phyloP scores from a whole-genome alignment of 164 flowering plant genomes.

The Berberis vulgaris region DNA sequence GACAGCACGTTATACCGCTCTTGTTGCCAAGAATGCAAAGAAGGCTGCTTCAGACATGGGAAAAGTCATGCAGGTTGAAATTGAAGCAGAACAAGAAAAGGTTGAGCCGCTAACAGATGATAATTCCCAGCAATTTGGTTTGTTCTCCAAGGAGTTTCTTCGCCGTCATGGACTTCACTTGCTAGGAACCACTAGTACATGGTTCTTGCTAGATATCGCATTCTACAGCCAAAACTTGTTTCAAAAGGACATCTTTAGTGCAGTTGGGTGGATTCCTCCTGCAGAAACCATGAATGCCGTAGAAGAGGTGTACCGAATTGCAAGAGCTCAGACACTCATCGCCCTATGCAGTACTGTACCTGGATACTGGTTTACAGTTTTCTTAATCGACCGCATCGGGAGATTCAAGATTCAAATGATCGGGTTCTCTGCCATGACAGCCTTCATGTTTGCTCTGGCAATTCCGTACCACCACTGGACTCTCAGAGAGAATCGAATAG shows the following conservation, averaged over 20 bases:
- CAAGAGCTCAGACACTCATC: conserved; percentile 57
- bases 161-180: conserved; percentile 49
- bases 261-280: conserved; percentile 53
- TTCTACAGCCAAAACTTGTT: conserved; percentile 70
- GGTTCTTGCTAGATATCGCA: conserved; percentile 65
- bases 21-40: conserved; percentile 61
- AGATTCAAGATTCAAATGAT: conserved; percentile 56
- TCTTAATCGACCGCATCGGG: conserved; percentile 57
- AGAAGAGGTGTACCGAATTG: conserved; percentile 49
- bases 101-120: conserved; percentile 5
- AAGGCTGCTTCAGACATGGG: conserved; percentile 69
- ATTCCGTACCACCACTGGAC: conserved; percentile 65
- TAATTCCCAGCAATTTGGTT: conserved; percentile 19
- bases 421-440: conserved; percentile 75
- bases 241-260: conserved; percentile 69
- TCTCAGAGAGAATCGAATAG: conserved; percentile 35
- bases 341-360: conserved; percentile 78
- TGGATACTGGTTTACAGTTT: conserved; percentile 84
- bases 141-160: conserved; percentile 36
- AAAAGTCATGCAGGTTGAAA: conserved; percentile 17
- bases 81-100: conserved; percentile 16
- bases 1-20: conserved; percentile 77
- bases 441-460: conserved; percentile 70
- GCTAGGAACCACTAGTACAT: conserved; percentile 53
- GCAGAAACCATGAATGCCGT: conserved; percentile 58